Evolutionary conservation across 2,329 filamentous ascomycete genomes (phyloP), one percentile per base, ranked within the genome.

Genomic region (Pseudovirgaria hyperparasitica): DNA sequence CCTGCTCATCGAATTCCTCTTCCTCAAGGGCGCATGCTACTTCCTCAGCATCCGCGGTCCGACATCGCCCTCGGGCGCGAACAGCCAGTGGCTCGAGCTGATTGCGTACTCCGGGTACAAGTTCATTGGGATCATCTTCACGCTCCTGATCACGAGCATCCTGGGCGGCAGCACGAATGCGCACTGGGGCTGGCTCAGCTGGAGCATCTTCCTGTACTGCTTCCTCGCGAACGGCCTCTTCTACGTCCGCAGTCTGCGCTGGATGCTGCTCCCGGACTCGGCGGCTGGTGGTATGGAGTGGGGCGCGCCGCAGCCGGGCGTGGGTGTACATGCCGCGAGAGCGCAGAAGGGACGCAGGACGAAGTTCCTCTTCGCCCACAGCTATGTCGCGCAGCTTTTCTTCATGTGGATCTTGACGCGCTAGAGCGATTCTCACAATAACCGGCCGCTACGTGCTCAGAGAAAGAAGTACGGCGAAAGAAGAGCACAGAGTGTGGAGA

Each of bases 71-170:
- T n/a, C n/a, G n/a, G 92, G 76, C 42, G 92, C 90, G 50, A 82
- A 92, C 40, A 90, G 81, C 10, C 90, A 96, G 52, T 70, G 96
- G 27, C 71, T 96, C 32, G 90, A 98, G 45, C 60, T 98, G 26
- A 78, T 98, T 28, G 92, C 92, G 5, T 98, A 98, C 59, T 87
- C 81, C 2, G 92, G 92, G 12, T 98, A 98, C 62, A 98, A 98
- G 56, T 98, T 98, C 47, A 87, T 98, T 16, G 90, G 87, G 17
- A 85, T 94, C 41, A 98, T 98, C 34, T 69, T 82, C 26, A 94
- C 86, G 0, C 73, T 96, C 35, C 68, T 80, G 9, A 60, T 87
- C 11, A 76, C 82, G 10, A 82, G 92, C 54, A 66, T 84, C 10
- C 25, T 52, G 11, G 36, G 43, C 8, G 30, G 35, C 5, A 73